phyloP scores from a whole-genome alignment of 805 yeast genomes.

The Pichia nanzhaoensis region DNA sequence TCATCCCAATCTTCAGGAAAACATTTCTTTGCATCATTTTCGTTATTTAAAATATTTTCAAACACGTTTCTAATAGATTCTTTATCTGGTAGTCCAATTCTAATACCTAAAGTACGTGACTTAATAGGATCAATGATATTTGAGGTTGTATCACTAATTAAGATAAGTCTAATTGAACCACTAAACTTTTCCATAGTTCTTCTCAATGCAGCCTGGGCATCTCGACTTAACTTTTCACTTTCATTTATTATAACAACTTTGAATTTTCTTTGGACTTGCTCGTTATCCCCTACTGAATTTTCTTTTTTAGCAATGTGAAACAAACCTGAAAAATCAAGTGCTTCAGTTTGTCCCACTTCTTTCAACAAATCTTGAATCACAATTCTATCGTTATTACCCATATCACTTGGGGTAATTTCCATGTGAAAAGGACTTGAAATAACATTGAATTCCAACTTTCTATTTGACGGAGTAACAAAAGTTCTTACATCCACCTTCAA shows the following conservation, averaged over 20 bases:
- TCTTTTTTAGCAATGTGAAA: conserved; percentile 13
- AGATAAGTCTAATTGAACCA: conserved; percentile 71
- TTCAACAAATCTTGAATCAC: conserved; percentile 91
- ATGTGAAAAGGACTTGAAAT: conserved; percentile 87
- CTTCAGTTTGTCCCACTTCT: conserved; percentile 92
- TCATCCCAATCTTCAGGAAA: conserved; percentile 33
- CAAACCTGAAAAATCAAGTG: conserved; percentile 67
- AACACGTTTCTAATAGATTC: conserved; percentile 56
- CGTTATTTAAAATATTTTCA: conserved; percentile 48
- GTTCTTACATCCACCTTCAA: conserved; percentile 86
- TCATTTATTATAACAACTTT: conserved; percentile 84
- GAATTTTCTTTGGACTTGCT: conserved; percentile 41
- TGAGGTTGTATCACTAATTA: conserved; percentile 85
- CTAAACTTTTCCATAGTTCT: conserved; percentile 96
- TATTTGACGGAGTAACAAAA: conserved; percentile 62
- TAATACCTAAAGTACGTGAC: conserved; percentile 82
- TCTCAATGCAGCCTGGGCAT: conserved; percentile 93
- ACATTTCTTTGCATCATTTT: conserved; percentile 32
- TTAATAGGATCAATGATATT: conserved; percentile 90
- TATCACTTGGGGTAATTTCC: conserved; percentile 94
- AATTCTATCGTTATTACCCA: conserved; percentile 92
- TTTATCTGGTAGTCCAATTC: conserved; percentile 74
- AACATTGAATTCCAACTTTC: conserved; percentile 85
- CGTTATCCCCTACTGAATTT: neutral
- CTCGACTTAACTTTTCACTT: conserved; percentile 83